Evolutionary conservation across 2,329 filamentous ascomycete genomes (phyloP).

Genomic region (Aspergillus pseudotamarii): DNA sequence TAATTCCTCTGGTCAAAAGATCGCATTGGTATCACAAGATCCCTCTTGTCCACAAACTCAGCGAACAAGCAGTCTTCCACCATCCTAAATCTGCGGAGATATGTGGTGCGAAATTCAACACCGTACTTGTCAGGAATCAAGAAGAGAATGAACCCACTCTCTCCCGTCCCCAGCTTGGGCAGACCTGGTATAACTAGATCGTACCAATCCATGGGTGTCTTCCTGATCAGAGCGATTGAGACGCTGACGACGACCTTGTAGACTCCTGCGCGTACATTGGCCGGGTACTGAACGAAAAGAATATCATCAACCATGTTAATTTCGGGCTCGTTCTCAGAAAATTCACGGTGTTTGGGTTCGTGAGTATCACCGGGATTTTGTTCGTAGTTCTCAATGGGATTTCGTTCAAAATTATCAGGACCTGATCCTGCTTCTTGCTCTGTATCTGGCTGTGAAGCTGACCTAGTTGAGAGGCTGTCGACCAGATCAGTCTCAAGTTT

Average conservation of each 20-base stretch:
- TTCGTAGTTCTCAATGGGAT: background rate
- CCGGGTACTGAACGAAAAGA: conserved; percentile 23
- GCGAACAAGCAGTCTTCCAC: conserved; percentile 34
- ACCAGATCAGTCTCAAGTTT: background rate
- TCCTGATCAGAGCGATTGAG: conserved; percentile 19
- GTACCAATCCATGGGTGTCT: conserved; percentile 26
- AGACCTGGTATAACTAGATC: conserved; percentile 32
- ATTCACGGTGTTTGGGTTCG: background rate
- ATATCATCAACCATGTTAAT: conserved; percentile 21
- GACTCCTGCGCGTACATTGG: conserved; percentile 12
- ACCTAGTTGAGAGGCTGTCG: background rate
- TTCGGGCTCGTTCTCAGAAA: conserved; percentile 13
- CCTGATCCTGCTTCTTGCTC: background rate
- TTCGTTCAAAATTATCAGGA: background rate
- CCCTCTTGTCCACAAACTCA: conserved; percentile 27
- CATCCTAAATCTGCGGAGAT: conserved; percentile 28
- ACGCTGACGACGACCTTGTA: conserved; percentile 28
- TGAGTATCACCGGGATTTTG: background rate
- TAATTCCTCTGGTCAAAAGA: conserved; percentile 29
- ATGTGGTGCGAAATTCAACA: conserved; percentile 33
- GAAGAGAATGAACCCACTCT: conserved; percentile 34
- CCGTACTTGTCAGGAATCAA: conserved; percentile 28
- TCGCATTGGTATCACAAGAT: conserved; percentile 32
- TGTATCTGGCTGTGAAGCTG: background rate
- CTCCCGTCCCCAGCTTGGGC: conserved; percentile 26